These are phyloP conservation scores for Penicillium sp. DNA, from an alignment of 2,329 filamentous ascomycete species.

Conservation along the genomic window DNA sequence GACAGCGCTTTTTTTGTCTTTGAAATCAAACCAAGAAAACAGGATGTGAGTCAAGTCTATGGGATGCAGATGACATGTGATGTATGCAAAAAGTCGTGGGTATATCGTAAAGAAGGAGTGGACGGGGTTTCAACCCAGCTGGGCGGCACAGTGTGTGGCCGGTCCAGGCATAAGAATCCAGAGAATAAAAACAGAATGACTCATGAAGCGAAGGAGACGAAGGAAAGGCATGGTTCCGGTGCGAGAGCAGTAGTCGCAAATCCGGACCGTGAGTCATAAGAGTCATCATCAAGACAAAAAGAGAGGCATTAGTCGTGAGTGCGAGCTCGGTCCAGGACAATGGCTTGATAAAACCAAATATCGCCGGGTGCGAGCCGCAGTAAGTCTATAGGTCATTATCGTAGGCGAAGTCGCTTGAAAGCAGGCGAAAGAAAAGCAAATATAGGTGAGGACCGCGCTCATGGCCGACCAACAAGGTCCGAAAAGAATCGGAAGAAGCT, in stretches of 20 bases:
- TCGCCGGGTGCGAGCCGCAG: slow-evolving; percentile 33
- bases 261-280: slow-evolving; percentile 38
- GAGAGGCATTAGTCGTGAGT: slow-evolving; percentile 43
- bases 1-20: slow-evolving; percentile 18
- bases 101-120: slow-evolving; percentile 30
- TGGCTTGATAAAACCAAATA: neutral
- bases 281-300: slow-evolving; percentile 32
- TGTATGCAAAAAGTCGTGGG: slow-evolving; percentile 13
- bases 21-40: slow-evolving; percentile 1
- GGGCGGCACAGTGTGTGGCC: neutral
- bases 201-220: slow-evolving; percentile 28
- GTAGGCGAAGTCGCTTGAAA: slow-evolving; percentile 24
- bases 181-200: slow-evolving; percentile 19
- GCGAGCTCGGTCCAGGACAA: slow-evolving; percentile 2
- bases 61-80: slow-evolving; percentile 6
- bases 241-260: slow-evolving; percentile 46
- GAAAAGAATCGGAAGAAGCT: slow-evolving; percentile 53
- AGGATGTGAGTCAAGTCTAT: slow-evolving; percentile 4
- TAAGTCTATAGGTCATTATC: slow-evolving; percentile 39
- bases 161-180: slow-evolving; percentile 6
- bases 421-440: slow-evolving; percentile 14
- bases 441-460: slow-evolving; percentile 8
- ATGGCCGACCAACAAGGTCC: slow-evolving; percentile 47
- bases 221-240: slow-evolving; percentile 37
- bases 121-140: slow-evolving; percentile 24